Evolutionary conservation across 2,329 filamentous ascomycete species (phyloP).

Genomic region (Curvularia sp.): DNA sequence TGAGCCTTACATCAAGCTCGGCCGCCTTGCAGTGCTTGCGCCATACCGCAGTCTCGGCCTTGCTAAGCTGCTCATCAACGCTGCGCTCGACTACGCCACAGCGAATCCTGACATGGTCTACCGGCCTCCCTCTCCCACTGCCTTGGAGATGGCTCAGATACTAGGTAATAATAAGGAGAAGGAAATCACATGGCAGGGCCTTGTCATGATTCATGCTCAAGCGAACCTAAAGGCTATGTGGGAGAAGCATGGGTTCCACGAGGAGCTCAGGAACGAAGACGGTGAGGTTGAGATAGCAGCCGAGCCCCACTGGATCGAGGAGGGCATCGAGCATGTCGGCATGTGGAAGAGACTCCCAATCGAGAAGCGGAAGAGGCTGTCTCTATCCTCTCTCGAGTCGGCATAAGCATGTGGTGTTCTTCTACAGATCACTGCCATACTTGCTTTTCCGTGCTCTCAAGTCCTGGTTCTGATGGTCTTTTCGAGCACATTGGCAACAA

Average conservation of each 20-base stretch:
- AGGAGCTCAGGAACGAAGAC: constrained; percentile 70
- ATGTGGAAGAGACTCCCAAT: constrained; percentile 69
- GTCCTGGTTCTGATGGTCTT: neutral
- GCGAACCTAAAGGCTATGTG: constrained; percentile 69
- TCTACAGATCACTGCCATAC: neutral
- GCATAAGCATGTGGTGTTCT: neutral
- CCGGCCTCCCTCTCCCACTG: constrained; percentile 48
- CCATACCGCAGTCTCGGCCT: constrained; percentile 71
- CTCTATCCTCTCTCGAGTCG: constrained; percentile 18
- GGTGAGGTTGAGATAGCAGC: constrained; percentile 41
- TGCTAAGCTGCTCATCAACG: constrained; percentile 69
- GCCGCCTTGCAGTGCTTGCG: constrained; percentile 73
- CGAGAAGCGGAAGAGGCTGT: constrained; percentile 22
- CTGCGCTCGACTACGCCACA: constrained; percentile 71
- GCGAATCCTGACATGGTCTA: constrained; percentile 61
- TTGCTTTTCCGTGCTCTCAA: neutral
- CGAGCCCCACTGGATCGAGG: constrained; percentile 71
- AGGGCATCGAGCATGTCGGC: constrained; percentile 82
- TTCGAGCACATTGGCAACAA: neutral
- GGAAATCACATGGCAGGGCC: constrained; percentile 69
- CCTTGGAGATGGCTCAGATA: constrained; percentile 54
- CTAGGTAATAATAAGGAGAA: constrained; percentile 51
- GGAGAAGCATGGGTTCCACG: constrained; percentile 75
- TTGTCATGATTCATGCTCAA: constrained; percentile 83
- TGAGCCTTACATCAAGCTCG: constrained; percentile 84